Evolutionary conservation across 148 eudicot species (phyloP).

Genomic region (Simmondsia chinensis): DNA sequence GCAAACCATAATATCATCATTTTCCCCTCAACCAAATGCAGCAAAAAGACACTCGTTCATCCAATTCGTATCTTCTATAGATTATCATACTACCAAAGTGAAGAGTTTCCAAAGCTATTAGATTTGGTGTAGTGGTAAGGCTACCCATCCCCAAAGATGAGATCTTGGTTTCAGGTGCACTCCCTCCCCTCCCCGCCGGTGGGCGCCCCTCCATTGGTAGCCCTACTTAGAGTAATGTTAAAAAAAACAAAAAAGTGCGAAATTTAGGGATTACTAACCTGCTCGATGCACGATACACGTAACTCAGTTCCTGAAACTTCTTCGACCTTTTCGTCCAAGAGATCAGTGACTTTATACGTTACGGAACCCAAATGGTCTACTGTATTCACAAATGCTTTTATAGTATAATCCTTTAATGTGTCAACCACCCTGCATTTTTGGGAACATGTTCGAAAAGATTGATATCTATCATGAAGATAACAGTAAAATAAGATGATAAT

Average conservation of each 20-base stretch:
- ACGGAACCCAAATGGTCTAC: slow-evolving; percentile 95
- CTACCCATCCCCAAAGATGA: no score
- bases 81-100: no score
- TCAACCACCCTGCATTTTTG: slow-evolving; percentile 62
- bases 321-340: slow-evolving; percentile 75
- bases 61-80: no score
- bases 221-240: not conserved
- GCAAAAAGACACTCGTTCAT: no score
- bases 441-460: slow-evolving; percentile 11
- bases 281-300: slow-evolving; percentile 78
- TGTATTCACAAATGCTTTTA: slow-evolving; percentile 86
- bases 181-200: no score
- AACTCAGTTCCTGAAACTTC: slow-evolving; percentile 70
- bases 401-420: slow-evolving; percentile 73
- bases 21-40: no score
- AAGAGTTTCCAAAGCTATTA: no score
- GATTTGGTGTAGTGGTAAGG: no score
- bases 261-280: slow-evolving; percentile 31
- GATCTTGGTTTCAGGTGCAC: no score
- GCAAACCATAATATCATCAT: no score
- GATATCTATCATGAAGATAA: not conserved
- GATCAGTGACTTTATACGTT: slow-evolving; percentile 65
- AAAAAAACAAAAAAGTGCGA: not conserved
- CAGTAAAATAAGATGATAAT: not conserved
- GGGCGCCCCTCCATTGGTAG: not conserved